Evolutionary conservation across 352 stramenopile species (phyloP).

Genomic region (Pythium sukuiense): DNA sequence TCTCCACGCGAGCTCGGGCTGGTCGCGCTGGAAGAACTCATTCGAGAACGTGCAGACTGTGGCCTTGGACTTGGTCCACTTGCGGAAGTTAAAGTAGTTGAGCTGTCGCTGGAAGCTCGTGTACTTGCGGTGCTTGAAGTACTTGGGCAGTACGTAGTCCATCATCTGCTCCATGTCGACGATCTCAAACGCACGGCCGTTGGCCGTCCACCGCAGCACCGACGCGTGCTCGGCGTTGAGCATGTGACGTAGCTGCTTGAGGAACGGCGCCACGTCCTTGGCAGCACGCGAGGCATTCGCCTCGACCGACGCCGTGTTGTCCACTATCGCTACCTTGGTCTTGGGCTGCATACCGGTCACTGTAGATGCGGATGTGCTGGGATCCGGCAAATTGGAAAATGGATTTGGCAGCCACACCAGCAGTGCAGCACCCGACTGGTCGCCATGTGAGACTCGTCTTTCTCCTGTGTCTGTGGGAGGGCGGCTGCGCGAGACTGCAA

Average conservation of each 20-base stretch:
- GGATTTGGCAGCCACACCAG: neutral
- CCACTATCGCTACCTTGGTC: neutral
- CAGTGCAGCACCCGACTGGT: neutral
- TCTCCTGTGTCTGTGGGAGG: neutral
- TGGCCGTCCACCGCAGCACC: slow-evolving; percentile 30
- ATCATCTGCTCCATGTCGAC: slow-evolving; percentile 37
- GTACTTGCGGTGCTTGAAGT: slow-evolving; percentile 88
- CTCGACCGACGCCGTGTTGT: neutral
- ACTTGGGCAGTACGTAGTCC: slow-evolving; percentile 61
- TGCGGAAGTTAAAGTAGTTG: slow-evolving; percentile 94
- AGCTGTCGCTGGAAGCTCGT: slow-evolving; percentile 92
- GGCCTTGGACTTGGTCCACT: slow-evolving; percentile 81
- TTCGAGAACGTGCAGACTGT: slow-evolving; percentile 81
- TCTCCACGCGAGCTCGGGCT: slow-evolving; percentile 45
- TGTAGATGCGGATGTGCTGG: no score
- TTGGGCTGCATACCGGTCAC: neutral
- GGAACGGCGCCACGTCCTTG: slow-evolving; percentile 44
- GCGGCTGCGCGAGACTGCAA: neutral
- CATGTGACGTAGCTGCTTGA: slow-evolving; percentile 48
- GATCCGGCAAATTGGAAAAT: neutral
- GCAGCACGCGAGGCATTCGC: neutral
- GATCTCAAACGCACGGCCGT: slow-evolving; percentile 35
- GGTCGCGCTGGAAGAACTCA: slow-evolving; percentile 59
- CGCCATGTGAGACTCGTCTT: neutral
- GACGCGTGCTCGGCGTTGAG: slow-evolving; percentile 43